phyloP scores from a whole-genome alignment of 257 asterid genomes.

The Hygrophila difformis region DNA sequence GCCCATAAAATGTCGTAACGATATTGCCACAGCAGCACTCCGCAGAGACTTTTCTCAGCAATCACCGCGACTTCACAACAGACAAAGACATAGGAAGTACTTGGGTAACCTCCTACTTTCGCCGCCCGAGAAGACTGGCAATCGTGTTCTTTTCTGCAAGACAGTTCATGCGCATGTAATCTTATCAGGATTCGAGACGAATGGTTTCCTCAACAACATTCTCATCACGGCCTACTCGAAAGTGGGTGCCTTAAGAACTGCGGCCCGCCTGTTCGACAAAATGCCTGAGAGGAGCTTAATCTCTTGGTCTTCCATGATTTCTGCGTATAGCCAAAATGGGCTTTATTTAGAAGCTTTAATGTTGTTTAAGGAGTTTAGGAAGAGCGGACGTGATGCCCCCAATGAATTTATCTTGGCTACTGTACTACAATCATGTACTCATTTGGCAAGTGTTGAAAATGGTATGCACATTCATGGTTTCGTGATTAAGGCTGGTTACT shows the following conservation, averaged over 20 bases:
- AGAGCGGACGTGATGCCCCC: slow-evolving; percentile 17
- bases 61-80: slow-evolving; percentile 14
- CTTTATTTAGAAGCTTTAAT: slow-evolving; percentile 20
- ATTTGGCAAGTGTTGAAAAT: slow-evolving; percentile 19
- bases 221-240: slow-evolving; percentile 21
- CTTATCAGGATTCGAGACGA: slow-evolving; percentile 26
- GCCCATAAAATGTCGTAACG: slow-evolving; percentile 1
- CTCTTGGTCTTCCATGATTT: slow-evolving; percentile 44
- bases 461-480: slow-evolving; percentile 31
- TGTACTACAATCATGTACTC: slow-evolving; percentile 29
- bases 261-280: slow-evolving; percentile 26
- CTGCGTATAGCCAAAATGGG: slow-evolving; percentile 24
- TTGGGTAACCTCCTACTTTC: slow-evolving; percentile 32
- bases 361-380: slow-evolving; percentile 25
- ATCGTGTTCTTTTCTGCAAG: slow-evolving; percentile 11
- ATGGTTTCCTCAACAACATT: slow-evolving; percentile 29
- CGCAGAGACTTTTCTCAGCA: background rate
- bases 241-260: slow-evolving; percentile 15
- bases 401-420: slow-evolving; percentile 42
- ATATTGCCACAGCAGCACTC: background rate
- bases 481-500: slow-evolving; percentile 25
- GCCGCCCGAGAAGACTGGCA: slow-evolving; percentile 6
- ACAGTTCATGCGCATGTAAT: slow-evolving; percentile 30
- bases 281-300: slow-evolving; percentile 37
- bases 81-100: slow-evolving; percentile 30